Evolutionary conservation across 768 basidiomycete genomes (phyloP).

Genomic region (Leccinellum albellum): DNA sequence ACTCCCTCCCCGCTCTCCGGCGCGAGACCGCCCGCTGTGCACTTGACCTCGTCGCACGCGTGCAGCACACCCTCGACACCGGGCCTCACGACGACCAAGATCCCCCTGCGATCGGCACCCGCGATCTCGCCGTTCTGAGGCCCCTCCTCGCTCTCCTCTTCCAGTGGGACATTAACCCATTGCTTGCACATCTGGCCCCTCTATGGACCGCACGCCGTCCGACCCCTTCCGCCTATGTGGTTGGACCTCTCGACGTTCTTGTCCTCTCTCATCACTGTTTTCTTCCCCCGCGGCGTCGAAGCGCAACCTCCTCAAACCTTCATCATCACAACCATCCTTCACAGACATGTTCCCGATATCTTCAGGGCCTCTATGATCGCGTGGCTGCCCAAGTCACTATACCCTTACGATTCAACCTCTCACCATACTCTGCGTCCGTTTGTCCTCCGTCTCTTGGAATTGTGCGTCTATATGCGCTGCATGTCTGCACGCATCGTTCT

Average conservation of each 20-base stretch:
- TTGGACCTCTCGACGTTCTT: conserved; percentile 45
- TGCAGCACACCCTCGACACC: conserved; percentile 42
- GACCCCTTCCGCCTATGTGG: conserved; percentile 31
- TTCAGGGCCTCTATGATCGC: conserved; percentile 63
- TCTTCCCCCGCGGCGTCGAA: conserved; percentile 54
- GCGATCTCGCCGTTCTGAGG: conserved; percentile 60
- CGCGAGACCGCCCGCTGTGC: conserved; percentile 54
- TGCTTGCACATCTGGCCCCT: conserved; percentile 42
- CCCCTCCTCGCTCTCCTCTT: conserved; percentile 66
- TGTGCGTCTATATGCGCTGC: conserved; percentile 45
- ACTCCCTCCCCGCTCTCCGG: conserved; percentile 42
- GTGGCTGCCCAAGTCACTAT: conserved; percentile 62
- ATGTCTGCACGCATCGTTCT: conserved; percentile 7
- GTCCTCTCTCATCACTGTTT: conserved; percentile 41
- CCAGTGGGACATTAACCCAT: conserved; percentile 64
- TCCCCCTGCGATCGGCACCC: conserved; percentile 49
- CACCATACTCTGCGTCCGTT: conserved; percentile 48
- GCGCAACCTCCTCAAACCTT: conserved; percentile 51
- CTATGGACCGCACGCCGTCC: conserved; percentile 34
- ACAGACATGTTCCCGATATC: conserved; percentile 56
- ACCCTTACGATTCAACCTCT: conserved; percentile 36
- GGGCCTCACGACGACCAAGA: not conserved
- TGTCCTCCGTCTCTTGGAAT: conserved; percentile 53
- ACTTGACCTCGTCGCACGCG: conserved; percentile 43
- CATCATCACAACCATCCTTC: conserved; percentile 55